phyloP scores from a whole-genome alignment of 768 basidiomycete genomes.

The Tricholoma saponaceum region DNA sequence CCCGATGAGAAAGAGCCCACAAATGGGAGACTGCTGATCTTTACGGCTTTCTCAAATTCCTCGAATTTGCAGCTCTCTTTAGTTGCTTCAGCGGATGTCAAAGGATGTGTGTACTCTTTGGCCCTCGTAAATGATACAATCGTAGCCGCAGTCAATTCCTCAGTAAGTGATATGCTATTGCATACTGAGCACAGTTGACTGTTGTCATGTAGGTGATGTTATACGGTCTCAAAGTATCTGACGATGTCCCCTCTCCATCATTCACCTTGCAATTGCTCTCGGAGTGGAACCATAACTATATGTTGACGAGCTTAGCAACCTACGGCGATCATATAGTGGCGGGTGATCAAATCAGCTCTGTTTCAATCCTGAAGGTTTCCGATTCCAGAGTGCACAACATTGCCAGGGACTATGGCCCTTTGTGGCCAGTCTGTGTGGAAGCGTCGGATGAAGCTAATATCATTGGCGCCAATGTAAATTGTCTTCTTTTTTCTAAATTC shows the following conservation, averaged over 20 bases:
- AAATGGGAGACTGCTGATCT: conserved; percentile 59
- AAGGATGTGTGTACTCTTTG: conserved; percentile 71
- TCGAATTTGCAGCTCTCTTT: conserved; percentile 30
- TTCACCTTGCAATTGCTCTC: conserved; percentile 39
- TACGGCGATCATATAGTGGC: conserved; percentile 53
- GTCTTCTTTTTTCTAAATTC: conserved; percentile 6
- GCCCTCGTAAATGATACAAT: conserved; percentile 45
- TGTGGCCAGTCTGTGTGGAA: conserved; percentile 71
- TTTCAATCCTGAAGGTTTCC: conserved; percentile 59
- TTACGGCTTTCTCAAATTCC: conserved; percentile 32
- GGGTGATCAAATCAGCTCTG: conserved; percentile 80
- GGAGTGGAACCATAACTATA: conserved; percentile 81
- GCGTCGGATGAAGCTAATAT: conserved; percentile 49
- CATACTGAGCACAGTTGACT: neutral
- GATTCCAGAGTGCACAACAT: conserved; percentile 44
- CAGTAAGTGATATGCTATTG: conserved; percentile 41
- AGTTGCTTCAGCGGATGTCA: conserved; percentile 40
- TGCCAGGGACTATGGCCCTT: conserved; percentile 70
- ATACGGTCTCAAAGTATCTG: conserved; percentile 34
- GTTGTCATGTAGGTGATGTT: conserved; percentile 38
- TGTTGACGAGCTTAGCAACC: conserved; percentile 63
- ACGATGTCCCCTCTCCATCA: conserved; percentile 25
- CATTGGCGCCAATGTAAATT: conserved; percentile 74
- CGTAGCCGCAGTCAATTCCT: conserved; percentile 71
- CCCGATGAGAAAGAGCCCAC: conserved; percentile 45